These are phyloP conservation scores for Penicillium mononematosum DNA, from an alignment of 495 filamentous ascomycete genomes.

Conservation along the genomic window DNA sequence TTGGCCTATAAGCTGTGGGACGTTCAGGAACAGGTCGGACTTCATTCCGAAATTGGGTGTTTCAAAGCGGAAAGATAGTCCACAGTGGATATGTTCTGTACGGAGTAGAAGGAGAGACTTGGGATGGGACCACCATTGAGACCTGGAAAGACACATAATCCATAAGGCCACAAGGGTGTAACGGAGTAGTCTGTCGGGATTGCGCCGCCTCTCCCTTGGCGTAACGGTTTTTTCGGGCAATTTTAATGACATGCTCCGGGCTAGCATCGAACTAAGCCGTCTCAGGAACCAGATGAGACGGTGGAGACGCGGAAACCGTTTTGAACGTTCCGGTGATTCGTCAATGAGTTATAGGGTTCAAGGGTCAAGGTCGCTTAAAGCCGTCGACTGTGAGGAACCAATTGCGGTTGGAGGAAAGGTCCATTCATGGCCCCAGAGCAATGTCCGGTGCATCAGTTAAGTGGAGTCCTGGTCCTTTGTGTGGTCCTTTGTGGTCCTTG, in stretches of 20 bases:
- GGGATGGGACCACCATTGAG: background rate
- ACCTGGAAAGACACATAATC: conserved; percentile 5
- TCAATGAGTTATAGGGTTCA: conserved; percentile 20
- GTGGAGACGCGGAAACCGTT: conserved; percentile 3
- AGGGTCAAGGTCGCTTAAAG: conserved; percentile 27
- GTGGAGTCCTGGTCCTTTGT: conserved; percentile 16
- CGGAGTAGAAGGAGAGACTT: background rate
- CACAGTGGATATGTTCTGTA: background rate
- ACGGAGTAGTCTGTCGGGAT: conserved; percentile 31
- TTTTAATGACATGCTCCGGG: conserved; percentile 26
- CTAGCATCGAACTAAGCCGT: conserved; percentile 26
- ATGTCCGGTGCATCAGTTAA: conserved; percentile 36
- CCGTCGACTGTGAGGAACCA: conserved; percentile 15
- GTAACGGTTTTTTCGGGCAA: conserved; percentile 41
- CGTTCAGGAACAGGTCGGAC: conserved; percentile 16
- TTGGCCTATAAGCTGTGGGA: conserved; percentile 14
- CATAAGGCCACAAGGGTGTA: conserved; percentile 25
- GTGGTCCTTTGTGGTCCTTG: background rate
- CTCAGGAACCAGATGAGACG: conserved; percentile 23
- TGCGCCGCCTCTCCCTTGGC: conserved; percentile 25
- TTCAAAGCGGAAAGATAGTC: background rate
- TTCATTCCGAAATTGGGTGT: conserved; percentile 13
- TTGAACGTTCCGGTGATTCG: conserved; percentile 19
- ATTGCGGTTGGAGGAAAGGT: conserved; percentile 8
- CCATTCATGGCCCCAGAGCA: conserved; percentile 10